Evolutionary conservation across 257 asterid species (phyloP).

Genomic region (Primulina eburnea): DNA sequence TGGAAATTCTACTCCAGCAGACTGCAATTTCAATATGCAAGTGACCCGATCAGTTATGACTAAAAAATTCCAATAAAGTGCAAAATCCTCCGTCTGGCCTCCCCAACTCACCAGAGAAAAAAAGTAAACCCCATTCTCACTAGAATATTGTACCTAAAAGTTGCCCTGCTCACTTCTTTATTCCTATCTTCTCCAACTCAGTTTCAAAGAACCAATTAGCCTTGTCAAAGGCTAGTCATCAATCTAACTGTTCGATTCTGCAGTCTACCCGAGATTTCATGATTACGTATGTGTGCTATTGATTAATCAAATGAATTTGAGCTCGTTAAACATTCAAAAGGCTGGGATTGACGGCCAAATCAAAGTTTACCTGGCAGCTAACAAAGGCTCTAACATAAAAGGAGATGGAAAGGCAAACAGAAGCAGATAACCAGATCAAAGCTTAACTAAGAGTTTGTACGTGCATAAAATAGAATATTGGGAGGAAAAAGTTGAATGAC

Average conservation of each 20-base stretch:
- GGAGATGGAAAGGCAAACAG: not conserved
- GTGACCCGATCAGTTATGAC: slow-evolving; percentile 16
- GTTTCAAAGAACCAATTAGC: not conserved
- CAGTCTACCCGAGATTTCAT: not conserved
- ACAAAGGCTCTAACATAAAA: not conserved
- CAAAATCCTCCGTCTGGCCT: not conserved
- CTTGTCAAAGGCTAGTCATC: not conserved
- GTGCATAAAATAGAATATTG: not conserved
- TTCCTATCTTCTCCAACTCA: not conserved
- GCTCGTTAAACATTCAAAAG: not conserved
- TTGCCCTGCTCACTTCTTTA: not conserved
- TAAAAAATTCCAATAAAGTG: not conserved
- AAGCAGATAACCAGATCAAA: not conserved
- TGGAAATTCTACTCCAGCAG: slow-evolving; percentile 90
- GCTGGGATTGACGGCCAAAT: not conserved
- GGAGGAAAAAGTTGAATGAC: not conserved
- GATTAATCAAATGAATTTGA: not conserved
- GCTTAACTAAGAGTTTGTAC: not conserved
- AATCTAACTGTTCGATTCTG: not conserved
- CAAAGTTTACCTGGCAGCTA: not conserved
- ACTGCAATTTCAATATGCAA: slow-evolving; percentile 38
- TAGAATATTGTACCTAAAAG: not conserved
- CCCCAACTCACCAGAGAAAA: not conserved
- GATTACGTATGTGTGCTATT: not conserved
- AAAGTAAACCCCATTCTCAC: not conserved